phyloP scores from a whole-genome alignment of 169 alveolate genomes.

The Toxoplasma gondii region DNA sequence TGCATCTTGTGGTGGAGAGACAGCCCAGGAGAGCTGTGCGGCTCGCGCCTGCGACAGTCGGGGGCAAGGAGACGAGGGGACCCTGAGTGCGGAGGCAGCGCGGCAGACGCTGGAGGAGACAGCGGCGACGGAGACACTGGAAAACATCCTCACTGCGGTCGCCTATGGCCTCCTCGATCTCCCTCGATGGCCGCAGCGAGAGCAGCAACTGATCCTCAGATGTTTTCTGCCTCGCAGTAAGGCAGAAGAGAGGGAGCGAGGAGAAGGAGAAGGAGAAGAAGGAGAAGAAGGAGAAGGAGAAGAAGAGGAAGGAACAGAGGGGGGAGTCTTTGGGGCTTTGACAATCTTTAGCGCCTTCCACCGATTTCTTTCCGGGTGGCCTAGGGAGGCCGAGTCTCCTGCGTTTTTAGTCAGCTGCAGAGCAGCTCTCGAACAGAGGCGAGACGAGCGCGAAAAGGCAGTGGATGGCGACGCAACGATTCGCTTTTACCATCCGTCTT shows the following conservation, averaged over 20 bases:
- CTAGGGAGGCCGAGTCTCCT: neutral
- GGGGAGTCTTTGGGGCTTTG: neutral
- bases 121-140: neutral
- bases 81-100: too few species aligned
- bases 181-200: neutral
- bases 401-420: neutral
- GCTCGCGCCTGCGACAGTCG: neutral
- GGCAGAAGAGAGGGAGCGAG: neutral
- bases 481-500: neutral
- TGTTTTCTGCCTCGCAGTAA: neutral
- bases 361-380: neutral
- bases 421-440: neutral
- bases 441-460: neutral
- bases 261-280: neutral
- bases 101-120: neutral
- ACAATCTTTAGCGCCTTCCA: neutral
- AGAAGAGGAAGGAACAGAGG: neutral
- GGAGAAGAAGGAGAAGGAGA: neutral
- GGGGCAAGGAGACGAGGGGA: too few species aligned
- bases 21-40: neutral
- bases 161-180: neutral
- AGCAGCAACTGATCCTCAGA: neutral
- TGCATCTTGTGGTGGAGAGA: neutral
- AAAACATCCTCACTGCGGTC: neutral
- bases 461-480: neutral